Evolutionary conservation across 306 rosid species (phyloP), one percentile per base, ranked within the genome.

Genomic region (Castanospermum australe): DNA sequence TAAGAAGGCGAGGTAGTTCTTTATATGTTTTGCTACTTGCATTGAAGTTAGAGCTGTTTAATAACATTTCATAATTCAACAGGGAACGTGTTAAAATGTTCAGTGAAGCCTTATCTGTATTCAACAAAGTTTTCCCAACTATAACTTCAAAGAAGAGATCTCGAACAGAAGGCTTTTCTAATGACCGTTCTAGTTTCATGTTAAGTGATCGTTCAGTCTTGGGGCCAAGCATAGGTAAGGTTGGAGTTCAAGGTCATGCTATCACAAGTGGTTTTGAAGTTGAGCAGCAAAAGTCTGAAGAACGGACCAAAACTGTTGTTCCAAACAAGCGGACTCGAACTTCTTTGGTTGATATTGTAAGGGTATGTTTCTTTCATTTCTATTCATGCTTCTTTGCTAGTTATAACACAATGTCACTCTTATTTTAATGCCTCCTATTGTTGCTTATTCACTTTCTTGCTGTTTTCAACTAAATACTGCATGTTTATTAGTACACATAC

Each of bases 281-380:
- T 59, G 97, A 91, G 78, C 92, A 88, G 81, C 92, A 86, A 81
- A 93, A 89, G 71, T 83, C 89, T 20, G 98, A 93, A 82, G 97
- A 93, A 84, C 76, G 93, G 72, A 80, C 83, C 14, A 91, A 88
- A 87, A 83, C 67, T 78, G 60, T 76, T 87, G 81, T 90, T 60
- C 90, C 98, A 60, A 93, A 88, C 82, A 93, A 93, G 87, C 98
- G 97, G 76, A 84, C 92, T 28, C 87, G 98, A 81, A 93, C 94
- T 87, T 91, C 98, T 75, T 81, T 93, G 89, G 91, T 79, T 83
- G 98, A 93, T 84, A n/a, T n/a, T n/a, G 87, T 83, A 45, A 91
- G 88, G 93, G 98, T 91, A 79, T 28, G 88, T 84, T 54, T 74
- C 66, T 81, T 54, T 28, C 56, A 13, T 70, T 83, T 57, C 32